Percentiles rank a stretch among this genome's conserved stretches.
These are phyloP conservation scores for Pseudocercospora eumusae DNA, from an alignment of 2,329 filamentous ascomycete genomes.

Conservation along the genomic window DNA sequence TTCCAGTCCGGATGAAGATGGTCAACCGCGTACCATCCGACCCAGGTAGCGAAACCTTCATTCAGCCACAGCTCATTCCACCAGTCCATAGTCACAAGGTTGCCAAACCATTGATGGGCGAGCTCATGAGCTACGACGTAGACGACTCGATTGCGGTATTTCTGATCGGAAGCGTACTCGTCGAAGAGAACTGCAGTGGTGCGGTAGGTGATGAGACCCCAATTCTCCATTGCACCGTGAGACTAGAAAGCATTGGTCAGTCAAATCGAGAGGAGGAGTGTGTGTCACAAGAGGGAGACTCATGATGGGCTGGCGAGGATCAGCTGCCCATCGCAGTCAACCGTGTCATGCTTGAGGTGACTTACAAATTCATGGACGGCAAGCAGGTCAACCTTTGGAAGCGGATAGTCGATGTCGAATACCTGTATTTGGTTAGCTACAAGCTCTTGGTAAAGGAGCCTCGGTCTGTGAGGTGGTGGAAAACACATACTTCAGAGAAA, in stretches of 20 bases:
- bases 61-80: slow-evolving; percentile 78
- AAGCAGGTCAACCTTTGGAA: slow-evolving; percentile 87
- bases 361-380: slow-evolving; percentile 90
- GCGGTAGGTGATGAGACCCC: slow-evolving; percentile 89
- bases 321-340: slow-evolving; percentile 21
- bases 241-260: slow-evolving; percentile 54
- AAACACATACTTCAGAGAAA: slow-evolving; percentile 71
- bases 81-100: slow-evolving; percentile 96
- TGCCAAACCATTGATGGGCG: slow-evolving; percentile 95
- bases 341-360: slow-evolving; percentile 26
- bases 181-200: slow-evolving; percentile 97
- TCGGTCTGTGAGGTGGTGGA: not conserved
- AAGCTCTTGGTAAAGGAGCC: slow-evolving; percentile 4
- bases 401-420: slow-evolving; percentile 88
- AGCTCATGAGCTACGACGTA: slow-evolving; percentile 99
- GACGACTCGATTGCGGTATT: slow-evolving; percentile 89
- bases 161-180: slow-evolving; percentile 83
- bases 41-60: slow-evolving; percentile 95
- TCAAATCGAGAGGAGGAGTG: slow-evolving; percentile 5
- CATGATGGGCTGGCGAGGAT: slow-evolving; percentile 45
- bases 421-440: slow-evolving; percentile 48
- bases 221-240: slow-evolving; percentile 88
- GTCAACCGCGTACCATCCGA: slow-evolving; percentile 90
- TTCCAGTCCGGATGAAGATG: slow-evolving; percentile 96
- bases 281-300: slow-evolving; percentile 33